phyloP scores from a whole-genome alignment of 257 asterid species.

The Jaltomata sinuosa region DNA sequence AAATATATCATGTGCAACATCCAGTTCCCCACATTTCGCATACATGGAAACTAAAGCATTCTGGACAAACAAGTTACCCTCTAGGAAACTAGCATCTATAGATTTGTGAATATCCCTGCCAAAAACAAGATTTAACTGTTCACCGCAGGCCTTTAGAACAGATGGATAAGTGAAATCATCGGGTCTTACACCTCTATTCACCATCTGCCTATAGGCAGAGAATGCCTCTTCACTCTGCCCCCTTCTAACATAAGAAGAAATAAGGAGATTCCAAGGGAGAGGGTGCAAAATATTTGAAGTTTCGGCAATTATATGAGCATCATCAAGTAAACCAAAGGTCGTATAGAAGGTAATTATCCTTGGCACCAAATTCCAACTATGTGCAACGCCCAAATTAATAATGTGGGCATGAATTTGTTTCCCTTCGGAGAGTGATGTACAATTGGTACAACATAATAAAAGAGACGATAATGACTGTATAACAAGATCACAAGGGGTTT shows the following conservation, averaged over 20 bases:
- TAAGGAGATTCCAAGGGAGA: constrained; percentile 71
- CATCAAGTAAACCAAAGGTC: constrained; percentile 30
- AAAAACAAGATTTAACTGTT: constrained; percentile 40
- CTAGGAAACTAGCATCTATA: constrained; percentile 30
- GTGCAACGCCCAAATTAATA: constrained; percentile 49
- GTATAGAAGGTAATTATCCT: constrained; percentile 48
- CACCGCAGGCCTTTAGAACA: constrained; percentile 81
- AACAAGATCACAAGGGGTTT: constrained; percentile 27
- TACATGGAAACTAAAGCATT: constrained; percentile 84
- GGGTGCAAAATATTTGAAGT: constrained; percentile 40
- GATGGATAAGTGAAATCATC: constrained; percentile 76
- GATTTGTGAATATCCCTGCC: constrained; percentile 60
- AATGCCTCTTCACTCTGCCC: constrained; percentile 40
- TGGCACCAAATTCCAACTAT: constrained; percentile 38
- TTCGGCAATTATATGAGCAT: constrained; percentile 38
- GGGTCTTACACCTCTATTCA: constrained; percentile 35
- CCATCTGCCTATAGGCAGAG: constrained; percentile 46
- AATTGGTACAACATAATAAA: constrained; percentile 43
- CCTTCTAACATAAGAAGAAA: constrained; percentile 51
- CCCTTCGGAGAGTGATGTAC: constrained; percentile 42
- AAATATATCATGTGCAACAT: constrained; percentile 50
- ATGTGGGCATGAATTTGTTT: constrained; percentile 63
- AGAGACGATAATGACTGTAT: constrained; percentile 47
- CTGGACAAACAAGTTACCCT: constrained; percentile 56
- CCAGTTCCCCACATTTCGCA: constrained; percentile 66